These are phyloP conservation scores for Clathrus columnatus DNA, from an alignment of 768 basidiomycete genomes.

Conservation along the genomic window DNA sequence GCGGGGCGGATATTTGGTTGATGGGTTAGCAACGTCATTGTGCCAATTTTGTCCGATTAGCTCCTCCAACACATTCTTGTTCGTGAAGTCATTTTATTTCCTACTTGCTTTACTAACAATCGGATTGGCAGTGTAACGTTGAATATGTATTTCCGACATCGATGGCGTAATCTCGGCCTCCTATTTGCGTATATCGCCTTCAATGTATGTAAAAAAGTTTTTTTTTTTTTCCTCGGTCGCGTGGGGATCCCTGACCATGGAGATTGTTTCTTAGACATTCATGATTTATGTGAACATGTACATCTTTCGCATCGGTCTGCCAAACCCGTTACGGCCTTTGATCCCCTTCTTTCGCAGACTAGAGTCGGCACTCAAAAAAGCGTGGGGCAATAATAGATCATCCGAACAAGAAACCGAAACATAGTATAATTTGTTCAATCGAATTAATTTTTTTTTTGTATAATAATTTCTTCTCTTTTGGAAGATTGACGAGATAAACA, in stretches of 20 bases:
- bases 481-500: no score
- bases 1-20: constrained; percentile 48
- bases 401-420: not conserved
- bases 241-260: no score
- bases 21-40: constrained; percentile 41
- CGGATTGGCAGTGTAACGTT: constrained; percentile 21
- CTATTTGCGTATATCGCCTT: constrained; percentile 39
- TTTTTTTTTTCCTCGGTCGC: not conserved
- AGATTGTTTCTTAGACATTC: not conserved
- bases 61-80: constrained; percentile 54
- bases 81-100: constrained; percentile 2
- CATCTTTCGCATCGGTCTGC: constrained; percentile 5
- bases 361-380: not conserved
- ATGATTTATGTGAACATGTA: constrained; percentile 4
- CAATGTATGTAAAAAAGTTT: constrained; percentile 33
- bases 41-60: constrained; percentile 53
- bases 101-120: no score
- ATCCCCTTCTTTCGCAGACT: not conserved
- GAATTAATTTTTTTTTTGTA: no score
- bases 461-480: no score
- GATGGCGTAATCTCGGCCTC: constrained; percentile 49
- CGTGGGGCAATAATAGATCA: not conserved
- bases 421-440: not conserved
- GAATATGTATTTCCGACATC: constrained; percentile 50
- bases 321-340: constrained; percentile 9